Evolutionary conservation across 352 stramenopile genomes (phyloP).

Genomic region (Phytophthora cactorum): DNA sequence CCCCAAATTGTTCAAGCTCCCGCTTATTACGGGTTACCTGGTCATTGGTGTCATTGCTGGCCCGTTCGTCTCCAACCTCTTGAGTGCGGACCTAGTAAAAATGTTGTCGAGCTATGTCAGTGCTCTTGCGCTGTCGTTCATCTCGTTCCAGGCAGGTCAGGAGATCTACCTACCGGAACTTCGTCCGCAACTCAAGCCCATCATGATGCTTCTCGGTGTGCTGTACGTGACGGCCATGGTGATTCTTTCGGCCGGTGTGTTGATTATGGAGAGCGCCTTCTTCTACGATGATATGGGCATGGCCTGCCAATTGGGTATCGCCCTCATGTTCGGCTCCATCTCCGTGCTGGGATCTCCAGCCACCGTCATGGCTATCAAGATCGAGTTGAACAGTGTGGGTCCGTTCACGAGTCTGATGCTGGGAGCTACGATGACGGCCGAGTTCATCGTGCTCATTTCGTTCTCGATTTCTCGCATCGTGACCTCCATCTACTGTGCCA

Average conservation of each 20-base stretch:
- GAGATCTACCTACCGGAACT: constrained; percentile 72
- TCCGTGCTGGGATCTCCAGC: constrained; percentile 63
- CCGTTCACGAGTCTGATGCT: constrained; percentile 83
- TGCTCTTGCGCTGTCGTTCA: constrained; percentile 69
- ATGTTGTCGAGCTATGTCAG: constrained; percentile 60
- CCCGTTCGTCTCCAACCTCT: constrained; percentile 57
- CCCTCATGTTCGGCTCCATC: constrained; percentile 73
- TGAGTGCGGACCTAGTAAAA: constrained; percentile 39
- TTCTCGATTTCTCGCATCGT: constrained; percentile 74
- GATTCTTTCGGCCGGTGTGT: constrained; percentile 42
- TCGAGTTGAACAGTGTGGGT: constrained; percentile 71
- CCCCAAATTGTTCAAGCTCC: constrained; percentile 57
- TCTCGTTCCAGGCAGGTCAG: constrained; percentile 74
- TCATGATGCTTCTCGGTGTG: constrained; percentile 51
- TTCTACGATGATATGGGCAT: constrained; percentile 50
- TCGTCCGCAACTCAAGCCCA: constrained; percentile 59
- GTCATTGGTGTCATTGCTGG: constrained; percentile 61
- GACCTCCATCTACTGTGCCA: constrained; percentile 65
- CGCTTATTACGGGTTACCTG: constrained; percentile 74
- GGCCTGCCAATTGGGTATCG: constrained; percentile 63
- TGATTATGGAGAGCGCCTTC: constrained; percentile 47
- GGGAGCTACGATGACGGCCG: constrained; percentile 67
- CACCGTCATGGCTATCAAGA: constrained; percentile 80
- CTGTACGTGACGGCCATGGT: constrained; percentile 62
- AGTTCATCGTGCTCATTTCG: constrained; percentile 74